Conservation (phyloP, 441 rosid species). For the Pelargonium fulgidum region DNA sequence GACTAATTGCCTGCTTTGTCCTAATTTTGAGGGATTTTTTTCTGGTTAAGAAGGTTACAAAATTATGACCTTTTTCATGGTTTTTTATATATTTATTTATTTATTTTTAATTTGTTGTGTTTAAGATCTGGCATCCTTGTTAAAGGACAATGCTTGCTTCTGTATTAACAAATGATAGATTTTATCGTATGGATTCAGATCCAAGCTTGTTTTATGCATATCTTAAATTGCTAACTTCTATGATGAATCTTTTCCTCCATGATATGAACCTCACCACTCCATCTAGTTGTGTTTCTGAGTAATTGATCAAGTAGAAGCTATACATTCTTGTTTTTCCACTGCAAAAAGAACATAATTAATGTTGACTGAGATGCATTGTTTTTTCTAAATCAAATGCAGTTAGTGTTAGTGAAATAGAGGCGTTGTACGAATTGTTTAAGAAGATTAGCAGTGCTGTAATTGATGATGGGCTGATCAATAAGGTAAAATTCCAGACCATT, state of each 20-base stretch:
- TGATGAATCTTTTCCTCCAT: not conserved
- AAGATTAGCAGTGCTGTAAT: constrained; percentile 97
- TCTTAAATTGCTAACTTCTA: not conserved
- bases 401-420: constrained; percentile 96
- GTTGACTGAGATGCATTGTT: not conserved
- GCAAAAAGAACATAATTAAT: not conserved
- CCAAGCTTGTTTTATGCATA: not conserved
- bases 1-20: too few species aligned
- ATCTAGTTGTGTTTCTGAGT: not conserved
- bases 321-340: not conserved
- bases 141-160: not conserved
- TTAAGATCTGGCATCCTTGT: too few species aligned
- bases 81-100: too few species aligned
- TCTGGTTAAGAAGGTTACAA: too few species aligned
- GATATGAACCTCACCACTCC: not conserved
- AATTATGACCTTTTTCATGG: not conserved
- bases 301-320: not conserved
- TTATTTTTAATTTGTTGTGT: not conserved
- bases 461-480: constrained; percentile 91
- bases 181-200: not conserved
- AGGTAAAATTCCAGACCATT: constrained; percentile 34
- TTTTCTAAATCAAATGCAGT: constrained; percentile 44
- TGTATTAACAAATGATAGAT: not conserved
- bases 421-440: constrained; percentile 93
- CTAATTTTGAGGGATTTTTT: too few species aligned